A percentile compares a stretch with the other conserved stretches of the same genome.
These are phyloP conservation scores for Endogone sp. DNA, from an alignment of 192 early-diverging fungal species.

Conservation along the genomic window DNA sequence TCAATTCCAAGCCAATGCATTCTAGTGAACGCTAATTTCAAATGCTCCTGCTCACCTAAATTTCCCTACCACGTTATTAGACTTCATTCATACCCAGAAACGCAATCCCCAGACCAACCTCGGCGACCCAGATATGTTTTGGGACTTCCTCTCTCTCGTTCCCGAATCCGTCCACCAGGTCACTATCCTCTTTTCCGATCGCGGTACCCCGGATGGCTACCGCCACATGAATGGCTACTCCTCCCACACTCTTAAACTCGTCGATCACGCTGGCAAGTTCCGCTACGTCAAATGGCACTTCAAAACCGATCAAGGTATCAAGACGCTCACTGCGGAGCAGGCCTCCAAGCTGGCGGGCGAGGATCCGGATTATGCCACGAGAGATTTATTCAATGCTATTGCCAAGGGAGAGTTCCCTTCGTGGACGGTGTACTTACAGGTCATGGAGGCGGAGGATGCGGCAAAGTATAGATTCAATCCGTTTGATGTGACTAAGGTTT, in stretches of 20 bases:
- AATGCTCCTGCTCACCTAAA: not conserved
- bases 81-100: conserved; percentile 84
- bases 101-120: conserved; percentile 75
- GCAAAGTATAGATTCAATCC: conserved; percentile 70
- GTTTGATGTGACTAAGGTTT: conserved; percentile 84
- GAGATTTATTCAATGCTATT: conserved; percentile 73
- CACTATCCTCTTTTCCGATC: conserved; percentile 79
- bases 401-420: conserved; percentile 62
- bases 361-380: conserved; percentile 74
- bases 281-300: conserved; percentile 87
- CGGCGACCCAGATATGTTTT: conserved; percentile 64
- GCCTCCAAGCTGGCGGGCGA: conserved; percentile 51
- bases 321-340: conserved; percentile 62
- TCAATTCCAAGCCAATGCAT: not conserved
- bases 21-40: not conserved
- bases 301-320: conserved; percentile 74
- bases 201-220: conserved; percentile 75
- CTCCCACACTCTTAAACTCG: conserved; percentile 73
- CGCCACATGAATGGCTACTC: conserved; percentile 84
- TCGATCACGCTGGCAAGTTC: conserved; percentile 62
- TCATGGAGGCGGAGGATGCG: conserved; percentile 69
- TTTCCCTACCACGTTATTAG: conserved; percentile 6
- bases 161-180: conserved; percentile 80
- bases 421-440: conserved; percentile 72
- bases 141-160: conserved; percentile 76